Base-by-base conservation (phyloP, 2,329 filamentous ascomycete species). In the Pseudogymnoascus sp. region DNA sequence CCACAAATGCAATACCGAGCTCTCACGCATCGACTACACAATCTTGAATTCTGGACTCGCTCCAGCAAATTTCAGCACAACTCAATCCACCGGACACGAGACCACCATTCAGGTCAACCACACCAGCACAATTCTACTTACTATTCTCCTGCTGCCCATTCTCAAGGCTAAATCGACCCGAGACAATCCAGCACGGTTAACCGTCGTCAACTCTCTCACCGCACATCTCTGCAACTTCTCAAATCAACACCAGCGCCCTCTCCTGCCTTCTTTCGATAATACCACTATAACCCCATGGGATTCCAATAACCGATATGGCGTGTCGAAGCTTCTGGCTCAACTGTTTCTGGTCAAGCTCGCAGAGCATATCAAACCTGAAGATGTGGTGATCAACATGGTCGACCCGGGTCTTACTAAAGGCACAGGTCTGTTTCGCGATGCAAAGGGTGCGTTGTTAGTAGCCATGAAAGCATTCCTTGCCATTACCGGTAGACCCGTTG, bases 31-130 rank as follows among this genome's bases (percentile, higher is more conserved):
- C 6, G 78, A 82, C 65, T 74, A 79, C 12, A 75, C 70, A 6
- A 72, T 83, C 37, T 70, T 80, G 4, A 82, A 81, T 64, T 79
- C 79, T 2, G 80, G 75, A 0, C 33, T 78, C 4, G 61, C 60
- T 4, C 63, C 28, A 3, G 14, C 28, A 4, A 6, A 62, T 25
- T 66, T 65, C n/a, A 35, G 60, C 45, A 61, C 16, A 14, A 59
- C 67, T 21, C 61, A 70, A 21, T 63, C 63, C 7, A 77, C 72
- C 0, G 72, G 77, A 3, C 75, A 78, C 62, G 76, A 80, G 64
- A 69, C 72, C 14, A 72, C 69, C 12, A 63, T 80, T 18, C 78
- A 80, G 63, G 70, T 72, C 28, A 73, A 73, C 60, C 69, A 71
- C 35, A 63, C 71, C 8, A 66, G 67, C 3, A 71, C 68, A 2